Evolutionary conservation across 257 asterid genomes (phyloP).

Genomic region (Cordia subcordata): DNA sequence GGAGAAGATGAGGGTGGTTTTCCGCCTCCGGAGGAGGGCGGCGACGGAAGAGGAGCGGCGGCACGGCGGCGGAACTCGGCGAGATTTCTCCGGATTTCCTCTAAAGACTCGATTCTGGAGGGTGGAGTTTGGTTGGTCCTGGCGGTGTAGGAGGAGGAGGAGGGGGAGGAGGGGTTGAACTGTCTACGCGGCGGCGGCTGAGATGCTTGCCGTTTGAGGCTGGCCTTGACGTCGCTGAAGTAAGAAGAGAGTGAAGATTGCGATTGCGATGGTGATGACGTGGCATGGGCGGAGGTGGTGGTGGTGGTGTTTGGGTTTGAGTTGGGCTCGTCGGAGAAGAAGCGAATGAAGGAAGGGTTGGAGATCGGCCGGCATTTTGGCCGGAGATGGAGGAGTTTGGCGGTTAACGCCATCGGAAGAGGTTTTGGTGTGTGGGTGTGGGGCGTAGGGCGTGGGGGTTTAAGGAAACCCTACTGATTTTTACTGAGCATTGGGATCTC

Average conservation of each 20-base stretch:
- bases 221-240: constrained; percentile 30
- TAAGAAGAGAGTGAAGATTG: constrained; percentile 21
- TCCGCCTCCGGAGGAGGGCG: constrained; percentile 9
- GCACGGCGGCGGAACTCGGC: constrained; percentile 27
- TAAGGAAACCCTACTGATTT: constrained; percentile 21
- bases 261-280: constrained; percentile 17
- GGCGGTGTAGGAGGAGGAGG: constrained; percentile 1
- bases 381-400: constrained; percentile 38
- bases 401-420: constrained; percentile 40
- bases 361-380: constrained; percentile 3
- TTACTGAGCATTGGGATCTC: too few relatives aligned
- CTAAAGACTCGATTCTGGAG: not conserved
- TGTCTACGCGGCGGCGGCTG: constrained; percentile 13
- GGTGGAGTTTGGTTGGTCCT: not conserved
- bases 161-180: constrained; percentile 5
- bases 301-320: constrained; percentile 10
- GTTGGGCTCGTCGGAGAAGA: constrained; percentile 7
- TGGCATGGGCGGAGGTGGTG: constrained; percentile 13
- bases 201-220: constrained; percentile 16
- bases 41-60: constrained; percentile 15
- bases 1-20: not conserved
- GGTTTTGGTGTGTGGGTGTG: not conserved
- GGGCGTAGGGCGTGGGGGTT: constrained; percentile 21
- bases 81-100: constrained; percentile 14
- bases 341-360: constrained; percentile 6